Conservation (phyloP, 2,329 filamentous ascomycete species). For the Cyphellophora europaea region DNA sequence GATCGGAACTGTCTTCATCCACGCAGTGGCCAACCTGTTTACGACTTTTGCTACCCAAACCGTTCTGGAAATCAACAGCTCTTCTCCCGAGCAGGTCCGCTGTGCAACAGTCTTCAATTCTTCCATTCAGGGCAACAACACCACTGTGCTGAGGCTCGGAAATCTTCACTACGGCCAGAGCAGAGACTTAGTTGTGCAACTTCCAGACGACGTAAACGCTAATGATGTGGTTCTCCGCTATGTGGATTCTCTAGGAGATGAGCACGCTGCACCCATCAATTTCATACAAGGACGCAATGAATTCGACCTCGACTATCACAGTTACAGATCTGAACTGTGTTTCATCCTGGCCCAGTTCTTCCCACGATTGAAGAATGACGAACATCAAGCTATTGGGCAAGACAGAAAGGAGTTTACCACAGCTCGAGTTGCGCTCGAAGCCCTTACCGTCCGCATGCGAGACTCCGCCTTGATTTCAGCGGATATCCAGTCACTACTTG, state of each 20-base stretch:
- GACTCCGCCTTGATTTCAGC: too few species aligned
- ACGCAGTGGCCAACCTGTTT: conserved; percentile 53
- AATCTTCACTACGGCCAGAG: conserved; percentile 54
- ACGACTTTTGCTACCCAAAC: conserved; percentile 46
- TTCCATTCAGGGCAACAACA: neutral
- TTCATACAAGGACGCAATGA: too few species aligned
- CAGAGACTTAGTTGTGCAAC: conserved; percentile 42
- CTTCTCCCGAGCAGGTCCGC: neutral
- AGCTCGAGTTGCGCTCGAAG: too few species aligned
- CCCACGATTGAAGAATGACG: conserved; percentile 25
- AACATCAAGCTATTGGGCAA: too few species aligned
- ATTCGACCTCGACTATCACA: conserved; percentile 41
- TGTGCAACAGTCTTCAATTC: conserved; percentile 1
- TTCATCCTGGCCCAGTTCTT: conserved; percentile 39
- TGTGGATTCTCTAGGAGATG: too few species aligned
- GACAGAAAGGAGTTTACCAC: conserved; percentile 2
- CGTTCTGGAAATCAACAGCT: conserved; percentile 29
- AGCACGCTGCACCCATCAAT: too few species aligned
- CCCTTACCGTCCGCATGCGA: too few species aligned
- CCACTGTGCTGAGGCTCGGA: conserved; percentile 23
- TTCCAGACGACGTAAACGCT: too few species aligned
- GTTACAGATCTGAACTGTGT: conserved; percentile 42
- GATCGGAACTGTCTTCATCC: conserved; percentile 52
- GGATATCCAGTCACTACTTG: conserved; percentile 27
- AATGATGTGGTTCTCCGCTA: too few species aligned